Evolutionary conservation across 148 eudicot genomes (phyloP), one percentile per base, ranked within the genome.

Genomic region (Mesembryanthemum crystallinum): DNA sequence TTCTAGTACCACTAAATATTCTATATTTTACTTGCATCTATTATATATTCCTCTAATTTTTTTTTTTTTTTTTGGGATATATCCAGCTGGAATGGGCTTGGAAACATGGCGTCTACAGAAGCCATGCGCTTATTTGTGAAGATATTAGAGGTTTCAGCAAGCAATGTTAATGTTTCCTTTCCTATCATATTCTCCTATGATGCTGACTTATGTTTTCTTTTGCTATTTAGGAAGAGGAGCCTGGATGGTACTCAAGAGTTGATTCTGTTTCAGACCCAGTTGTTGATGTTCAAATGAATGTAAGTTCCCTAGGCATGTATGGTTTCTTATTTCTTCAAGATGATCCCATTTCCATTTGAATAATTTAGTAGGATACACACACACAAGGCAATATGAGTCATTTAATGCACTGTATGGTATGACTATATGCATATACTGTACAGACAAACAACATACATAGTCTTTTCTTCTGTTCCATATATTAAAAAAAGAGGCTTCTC

Each of bases 61-160:
- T 70, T 71, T 47, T 47, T 45, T 2, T 59, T 64, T 68, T n/a
- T n/a, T 57, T 57, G 9, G 3, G 13, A 17, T 77, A 64, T 73
- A 51, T 90, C 79, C 88, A 95, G 99, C 84, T 95, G 99, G 99
- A 85, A 86, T 82, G 91, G 86, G 74, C 94, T 92, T 75, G 97
- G 90, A 69, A 87, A 85, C 82, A 95, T 95, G 97, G 91, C 94
- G 55, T 82, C 98, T 75, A 86, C 97, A 33, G 99, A 95, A 82
- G 99, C 99, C 79, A 95, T 95, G 99, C 97, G 98, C 73, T 89
- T 92, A 49, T 95, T 95, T 87, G 99, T 95, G 76, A 95, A 92
- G 86, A 92, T 92, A 81, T 84, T 92, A 67, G 99, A 95, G 97
- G 99, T 95, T 76, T 55, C 77, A 25, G 32, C 58, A 61, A 82